Evolutionary conservation across 2,329 filamentous ascomycete species (phyloP).

Genomic region (Diplodia sapinea): DNA sequence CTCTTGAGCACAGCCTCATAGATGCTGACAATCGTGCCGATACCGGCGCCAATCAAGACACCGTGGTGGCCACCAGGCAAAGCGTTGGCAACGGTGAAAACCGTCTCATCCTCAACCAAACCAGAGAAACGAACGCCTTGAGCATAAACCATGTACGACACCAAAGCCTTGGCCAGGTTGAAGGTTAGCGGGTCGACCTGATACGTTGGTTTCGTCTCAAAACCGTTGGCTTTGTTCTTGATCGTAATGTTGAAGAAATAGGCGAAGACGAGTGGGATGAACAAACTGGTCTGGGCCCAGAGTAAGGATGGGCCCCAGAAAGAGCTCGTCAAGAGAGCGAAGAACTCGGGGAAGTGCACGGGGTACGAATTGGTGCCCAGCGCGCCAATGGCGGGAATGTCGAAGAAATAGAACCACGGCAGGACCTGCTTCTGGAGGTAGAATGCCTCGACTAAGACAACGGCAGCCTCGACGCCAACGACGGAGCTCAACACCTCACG

Average conservation of each 20-base stretch:
- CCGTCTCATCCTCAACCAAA: constrained; percentile 64
- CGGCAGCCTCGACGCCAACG: constrained; percentile 69
- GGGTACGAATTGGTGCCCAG: constrained; percentile 64
- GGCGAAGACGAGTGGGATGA: constrained; percentile 72
- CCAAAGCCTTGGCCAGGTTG: constrained; percentile 83
- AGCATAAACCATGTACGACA: constrained; percentile 78
- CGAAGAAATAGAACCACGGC: constrained; percentile 73
- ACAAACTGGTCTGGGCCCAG: constrained; percentile 75
- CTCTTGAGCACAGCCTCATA: constrained; percentile 76
- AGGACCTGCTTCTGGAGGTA: constrained; percentile 74
- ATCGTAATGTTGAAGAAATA: constrained; percentile 91
- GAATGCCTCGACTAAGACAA: constrained; percentile 72
- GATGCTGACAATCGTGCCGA: constrained; percentile 71
- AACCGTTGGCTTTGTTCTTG: constrained; percentile 43
- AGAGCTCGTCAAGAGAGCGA: constrained; percentile 72
- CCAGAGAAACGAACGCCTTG: constrained; percentile 65
- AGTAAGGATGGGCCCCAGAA: constrained; percentile 86
- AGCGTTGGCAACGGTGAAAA: constrained; percentile 67
- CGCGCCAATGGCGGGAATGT: constrained; percentile 66
- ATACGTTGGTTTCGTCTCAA: constrained; percentile 55
- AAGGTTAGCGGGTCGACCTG: constrained; percentile 85
- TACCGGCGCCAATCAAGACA: constrained; percentile 69
- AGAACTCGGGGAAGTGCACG: constrained; percentile 79
- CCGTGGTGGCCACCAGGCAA: constrained; percentile 75
- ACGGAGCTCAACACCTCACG: constrained; percentile 76